phyloP scores from a whole-genome alignment of 768 basidiomycete species.

The Boletus sensibilis region DNA sequence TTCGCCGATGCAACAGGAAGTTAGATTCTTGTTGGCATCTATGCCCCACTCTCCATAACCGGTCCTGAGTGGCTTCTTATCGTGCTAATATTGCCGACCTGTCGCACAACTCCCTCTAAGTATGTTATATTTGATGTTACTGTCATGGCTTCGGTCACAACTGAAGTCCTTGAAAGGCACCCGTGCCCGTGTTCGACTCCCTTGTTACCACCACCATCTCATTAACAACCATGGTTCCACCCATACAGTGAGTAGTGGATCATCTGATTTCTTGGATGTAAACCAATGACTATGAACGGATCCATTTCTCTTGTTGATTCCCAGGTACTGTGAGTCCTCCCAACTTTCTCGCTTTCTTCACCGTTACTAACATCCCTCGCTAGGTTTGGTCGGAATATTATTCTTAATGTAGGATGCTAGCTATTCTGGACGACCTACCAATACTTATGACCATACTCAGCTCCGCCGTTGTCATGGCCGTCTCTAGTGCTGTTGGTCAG shows the following conservation, averaged over 20 bases:
- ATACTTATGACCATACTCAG: slow-evolving; percentile 3
- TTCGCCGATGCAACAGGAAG: no score
- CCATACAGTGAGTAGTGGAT: slow-evolving; percentile 19
- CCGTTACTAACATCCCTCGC: neutral
- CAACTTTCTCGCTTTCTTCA: neutral
- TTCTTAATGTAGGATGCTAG: slow-evolving; percentile 18
- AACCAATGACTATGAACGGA: neutral
- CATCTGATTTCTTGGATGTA: neutral
- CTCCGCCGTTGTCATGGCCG: slow-evolving; percentile 19
- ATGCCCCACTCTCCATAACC: neutral
- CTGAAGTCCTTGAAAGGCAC: neutral
- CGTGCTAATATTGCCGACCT: neutral
- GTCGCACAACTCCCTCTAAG: neutral
- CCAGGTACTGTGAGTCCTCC: slow-evolving; percentile 19
- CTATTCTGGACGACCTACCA: neutral
- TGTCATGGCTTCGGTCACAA: neutral
- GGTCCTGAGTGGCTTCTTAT: neutral
- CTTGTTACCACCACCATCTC: neutral
- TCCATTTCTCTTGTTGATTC: neutral
- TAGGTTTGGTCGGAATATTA: slow-evolving; percentile 21
- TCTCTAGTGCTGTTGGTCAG: slow-evolving; percentile 3
- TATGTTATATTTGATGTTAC: neutral
- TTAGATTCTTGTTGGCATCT: no score
- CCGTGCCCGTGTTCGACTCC: neutral
- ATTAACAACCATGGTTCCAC: slow-evolving; percentile 2